Percentiles rank a stretch among this genome's conserved stretches.
phyloP scores from a whole-genome alignment of 306 rosid species.

The Prunus padus region DNA sequence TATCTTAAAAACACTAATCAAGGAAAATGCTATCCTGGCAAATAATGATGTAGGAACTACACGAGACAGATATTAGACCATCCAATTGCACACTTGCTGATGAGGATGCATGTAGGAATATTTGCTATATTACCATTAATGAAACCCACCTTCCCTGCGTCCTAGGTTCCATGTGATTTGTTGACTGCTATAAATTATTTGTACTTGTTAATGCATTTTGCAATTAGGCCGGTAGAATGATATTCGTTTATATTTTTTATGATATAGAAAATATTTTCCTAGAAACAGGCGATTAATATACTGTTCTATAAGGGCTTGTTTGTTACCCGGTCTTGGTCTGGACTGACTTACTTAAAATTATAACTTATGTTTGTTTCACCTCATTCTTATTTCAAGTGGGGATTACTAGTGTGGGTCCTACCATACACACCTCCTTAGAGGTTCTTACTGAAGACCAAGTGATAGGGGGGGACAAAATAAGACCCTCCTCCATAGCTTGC shows the following conservation, averaged over 20 bases:
- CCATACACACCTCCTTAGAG: no score
- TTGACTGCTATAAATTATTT: background rate
- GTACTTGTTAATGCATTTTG: background rate
- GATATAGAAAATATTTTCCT: background rate
- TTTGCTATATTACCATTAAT: background rate
- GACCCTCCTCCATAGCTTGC: no score
- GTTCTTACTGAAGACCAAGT: no score
- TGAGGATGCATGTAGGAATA: background rate
- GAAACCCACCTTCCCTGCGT: conserved; percentile 6
- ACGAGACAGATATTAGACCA: background rate
- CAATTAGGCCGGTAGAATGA: background rate
- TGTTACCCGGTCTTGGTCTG: no score
- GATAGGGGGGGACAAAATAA: no score
- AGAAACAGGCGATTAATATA: background rate
- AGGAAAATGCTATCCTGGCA: background rate
- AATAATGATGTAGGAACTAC: background rate
- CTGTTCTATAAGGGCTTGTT: background rate
- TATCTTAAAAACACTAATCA: no score
- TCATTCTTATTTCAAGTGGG: no score
- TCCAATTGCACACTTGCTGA: background rate
- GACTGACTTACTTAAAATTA: no score
- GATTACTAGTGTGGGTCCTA: no score
- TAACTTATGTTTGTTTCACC: no score
- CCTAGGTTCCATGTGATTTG: background rate
- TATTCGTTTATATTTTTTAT: background rate